These are phyloP conservation scores for Mycena filopes DNA, from an alignment of 768 basidiomycete genomes.

Conservation along the genomic window DNA sequence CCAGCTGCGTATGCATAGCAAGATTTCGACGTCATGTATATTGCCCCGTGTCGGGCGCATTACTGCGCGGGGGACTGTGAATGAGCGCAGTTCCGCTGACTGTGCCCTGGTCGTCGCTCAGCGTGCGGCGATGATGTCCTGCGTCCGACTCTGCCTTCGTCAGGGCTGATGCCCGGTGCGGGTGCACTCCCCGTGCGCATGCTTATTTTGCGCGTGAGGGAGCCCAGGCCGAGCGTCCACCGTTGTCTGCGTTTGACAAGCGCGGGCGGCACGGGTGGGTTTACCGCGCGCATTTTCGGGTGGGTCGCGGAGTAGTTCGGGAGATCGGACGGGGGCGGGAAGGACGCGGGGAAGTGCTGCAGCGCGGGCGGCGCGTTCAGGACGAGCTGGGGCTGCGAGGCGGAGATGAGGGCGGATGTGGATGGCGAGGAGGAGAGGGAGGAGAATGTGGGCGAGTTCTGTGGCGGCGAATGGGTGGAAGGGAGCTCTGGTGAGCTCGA, in stretches of 20 bases:
- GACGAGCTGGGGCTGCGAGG: conserved; percentile 29
- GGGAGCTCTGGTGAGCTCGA: conserved; percentile 16
- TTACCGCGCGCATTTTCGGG: conserved; percentile 32
- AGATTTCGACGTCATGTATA: conserved; percentile 13
- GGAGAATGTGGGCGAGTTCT: conserved; percentile 25
- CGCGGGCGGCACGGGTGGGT: conserved; percentile 29
- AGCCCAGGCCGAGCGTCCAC: conserved; percentile 24
- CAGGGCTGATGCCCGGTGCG: not conserved
- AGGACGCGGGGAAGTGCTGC: conserved; percentile 31
- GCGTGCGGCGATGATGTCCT: conserved; percentile 5
- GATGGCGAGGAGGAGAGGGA: conserved; percentile 26
- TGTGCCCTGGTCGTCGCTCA: conserved; percentile 14
- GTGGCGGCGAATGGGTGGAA: conserved; percentile 11
- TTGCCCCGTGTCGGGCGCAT: conserved; percentile 6
- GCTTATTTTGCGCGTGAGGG: conserved; percentile 24
- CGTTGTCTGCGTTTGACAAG: conserved; percentile 32
- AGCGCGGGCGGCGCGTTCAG: conserved; percentile 26
- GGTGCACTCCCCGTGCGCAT: conserved; percentile 23
- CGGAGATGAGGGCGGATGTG: conserved; percentile 8
- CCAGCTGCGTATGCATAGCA: conserved; percentile 10
- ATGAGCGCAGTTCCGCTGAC: not conserved
- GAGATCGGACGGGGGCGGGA: conserved; percentile 27
- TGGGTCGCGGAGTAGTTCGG: conserved; percentile 32
- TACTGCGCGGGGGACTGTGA: not conserved
- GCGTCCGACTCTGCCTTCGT: not conserved